Conservation (phyloP, 1,284 basidiomycete genomes). For the Anthracocystis panici-leucophaei region DNA sequence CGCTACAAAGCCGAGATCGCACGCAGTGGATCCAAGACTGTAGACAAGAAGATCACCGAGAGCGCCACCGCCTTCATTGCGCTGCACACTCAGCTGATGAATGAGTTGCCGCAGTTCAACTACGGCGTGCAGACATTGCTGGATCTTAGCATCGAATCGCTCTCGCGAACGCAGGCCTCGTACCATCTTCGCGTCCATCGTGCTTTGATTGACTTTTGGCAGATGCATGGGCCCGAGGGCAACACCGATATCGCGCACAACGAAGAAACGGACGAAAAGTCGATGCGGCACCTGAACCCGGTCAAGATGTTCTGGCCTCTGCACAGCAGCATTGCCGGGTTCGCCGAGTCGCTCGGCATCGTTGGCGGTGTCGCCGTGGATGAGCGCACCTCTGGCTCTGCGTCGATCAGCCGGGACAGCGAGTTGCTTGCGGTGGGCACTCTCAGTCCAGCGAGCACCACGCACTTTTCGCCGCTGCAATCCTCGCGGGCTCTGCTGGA, state of each 20-base stretch:
- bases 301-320: constrained; percentile 58
- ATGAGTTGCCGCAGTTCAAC: constrained; percentile 70
- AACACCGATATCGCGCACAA: constrained; percentile 38
- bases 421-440: constrained; percentile 19
- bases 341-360: constrained; percentile 47
- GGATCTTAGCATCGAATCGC: constrained; percentile 67
- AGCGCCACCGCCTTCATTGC: constrained; percentile 69
- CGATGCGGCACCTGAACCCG: constrained; percentile 47
- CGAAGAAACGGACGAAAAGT: constrained; percentile 39
- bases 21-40: constrained; percentile 30
- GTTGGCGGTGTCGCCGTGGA: constrained; percentile 8
- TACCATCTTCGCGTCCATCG: constrained; percentile 58
- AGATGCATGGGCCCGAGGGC: constrained; percentile 28
- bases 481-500: constrained; percentile 20
- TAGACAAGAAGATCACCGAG: constrained; percentile 52
- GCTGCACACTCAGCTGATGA: constrained; percentile 69
- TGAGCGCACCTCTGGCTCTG: constrained; percentile 14
- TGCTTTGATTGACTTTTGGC: constrained; percentile 48
- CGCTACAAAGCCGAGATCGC: constrained; percentile 58
- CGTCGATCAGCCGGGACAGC: constrained; percentile 33
- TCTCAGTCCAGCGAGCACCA: constrained; percentile 32
- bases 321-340: constrained; percentile 37
- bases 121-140: constrained; percentile 68
- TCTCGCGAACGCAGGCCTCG: constrained; percentile 65
- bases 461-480: constrained; percentile 41